phyloP scores from a whole-genome alignment of 1,284 basidiomycete genomes.

The Testicularia cyperi region DNA sequence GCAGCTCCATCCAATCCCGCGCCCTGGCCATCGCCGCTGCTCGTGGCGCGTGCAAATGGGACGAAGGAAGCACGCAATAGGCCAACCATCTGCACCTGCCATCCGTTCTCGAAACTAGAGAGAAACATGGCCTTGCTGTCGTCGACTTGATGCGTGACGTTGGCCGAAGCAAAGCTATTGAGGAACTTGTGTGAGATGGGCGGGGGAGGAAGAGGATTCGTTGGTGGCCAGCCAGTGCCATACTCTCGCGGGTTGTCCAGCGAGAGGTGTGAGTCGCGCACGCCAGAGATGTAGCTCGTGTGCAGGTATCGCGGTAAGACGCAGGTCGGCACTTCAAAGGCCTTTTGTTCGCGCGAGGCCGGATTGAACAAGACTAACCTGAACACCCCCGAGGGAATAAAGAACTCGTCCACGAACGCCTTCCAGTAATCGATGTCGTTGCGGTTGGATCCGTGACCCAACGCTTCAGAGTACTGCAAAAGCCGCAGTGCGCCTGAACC shows the following conservation, averaged over 20 bases:
- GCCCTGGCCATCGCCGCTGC: background rate
- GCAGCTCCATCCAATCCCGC: too few species aligned
- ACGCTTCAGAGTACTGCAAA: slow-evolving; percentile 36
- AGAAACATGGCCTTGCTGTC: slow-evolving; percentile 22
- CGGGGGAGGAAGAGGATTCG: slow-evolving; percentile 29
- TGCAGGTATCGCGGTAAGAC: slow-evolving; percentile 43
- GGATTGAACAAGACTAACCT: slow-evolving; percentile 41
- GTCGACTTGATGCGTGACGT: slow-evolving; percentile 42
- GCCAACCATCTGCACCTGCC: slow-evolving; percentile 45
- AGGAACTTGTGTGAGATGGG: slow-evolving; percentile 24
- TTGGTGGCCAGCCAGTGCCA: slow-evolving; percentile 27
- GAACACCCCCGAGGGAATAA: slow-evolving; percentile 31
- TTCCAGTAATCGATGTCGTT: slow-evolving; percentile 41
- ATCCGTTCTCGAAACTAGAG: slow-evolving; percentile 39
- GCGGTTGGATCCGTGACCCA: slow-evolving; percentile 20
- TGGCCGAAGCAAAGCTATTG: slow-evolving; percentile 34
- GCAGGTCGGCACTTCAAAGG: slow-evolving; percentile 41
- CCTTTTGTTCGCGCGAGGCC: slow-evolving; percentile 43
- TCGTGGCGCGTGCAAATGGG: slow-evolving; percentile 3
- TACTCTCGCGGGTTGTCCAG: slow-evolving; percentile 43
- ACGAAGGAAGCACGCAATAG: slow-evolving; percentile 35
- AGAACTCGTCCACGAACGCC: slow-evolving; percentile 40
- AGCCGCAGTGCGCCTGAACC: slow-evolving; percentile 34
- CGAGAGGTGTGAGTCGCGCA: slow-evolving; percentile 17
- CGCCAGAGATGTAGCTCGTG: slow-evolving; percentile 42